These are phyloP conservation scores for Mucor irregularis DNA, from an alignment of 371 early-diverging fungal species.

Conservation along the genomic window DNA sequence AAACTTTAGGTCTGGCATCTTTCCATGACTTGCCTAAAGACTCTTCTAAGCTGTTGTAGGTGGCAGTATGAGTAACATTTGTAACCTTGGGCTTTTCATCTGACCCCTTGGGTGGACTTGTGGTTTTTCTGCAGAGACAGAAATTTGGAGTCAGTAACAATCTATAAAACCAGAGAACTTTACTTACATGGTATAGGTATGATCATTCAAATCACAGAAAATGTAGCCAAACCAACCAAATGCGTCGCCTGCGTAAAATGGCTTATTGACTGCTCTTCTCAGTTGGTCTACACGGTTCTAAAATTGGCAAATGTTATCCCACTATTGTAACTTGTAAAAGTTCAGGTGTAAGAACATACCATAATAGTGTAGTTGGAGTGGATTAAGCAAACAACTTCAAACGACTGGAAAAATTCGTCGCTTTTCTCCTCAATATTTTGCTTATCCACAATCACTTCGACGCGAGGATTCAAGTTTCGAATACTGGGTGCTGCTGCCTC, in stretches of 20 bases:
- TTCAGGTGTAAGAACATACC: constrained; percentile 25
- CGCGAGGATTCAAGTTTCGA: constrained; percentile 74
- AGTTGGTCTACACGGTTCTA: constrained; percentile 55
- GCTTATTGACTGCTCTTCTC: constrained; percentile 54
- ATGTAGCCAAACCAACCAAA: constrained; percentile 83
- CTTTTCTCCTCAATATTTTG: constrained; percentile 44
- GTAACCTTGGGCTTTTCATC: constrained; percentile 44
- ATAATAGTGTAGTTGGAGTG: constrained; percentile 35
- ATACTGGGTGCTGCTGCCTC: constrained; percentile 61
- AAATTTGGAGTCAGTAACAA: too few species aligned
- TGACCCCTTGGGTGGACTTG: constrained; percentile 15
- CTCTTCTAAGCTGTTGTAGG: constrained; percentile 45
- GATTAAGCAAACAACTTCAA: constrained; percentile 69
- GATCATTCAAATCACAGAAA: constrained; percentile 75
- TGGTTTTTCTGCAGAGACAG: constrained; percentile 5
- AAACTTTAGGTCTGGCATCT: constrained; percentile 21
- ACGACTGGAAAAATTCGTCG: constrained; percentile 57
- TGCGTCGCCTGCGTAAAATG: constrained; percentile 69
- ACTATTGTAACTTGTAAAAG: neutral
- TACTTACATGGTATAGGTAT: constrained; percentile 70
- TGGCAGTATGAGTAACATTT: constrained; percentile 35
- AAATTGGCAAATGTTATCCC: neutral
- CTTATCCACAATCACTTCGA: constrained; percentile 57
- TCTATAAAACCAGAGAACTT: neutral
- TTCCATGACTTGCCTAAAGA: constrained; percentile 39